A percentile compares a stretch with the other conserved stretches of the same genome.
phyloP scores from a whole-genome alignment of 768 basidiomycete genomes.

The Phlebiopsis gigantea region DNA sequence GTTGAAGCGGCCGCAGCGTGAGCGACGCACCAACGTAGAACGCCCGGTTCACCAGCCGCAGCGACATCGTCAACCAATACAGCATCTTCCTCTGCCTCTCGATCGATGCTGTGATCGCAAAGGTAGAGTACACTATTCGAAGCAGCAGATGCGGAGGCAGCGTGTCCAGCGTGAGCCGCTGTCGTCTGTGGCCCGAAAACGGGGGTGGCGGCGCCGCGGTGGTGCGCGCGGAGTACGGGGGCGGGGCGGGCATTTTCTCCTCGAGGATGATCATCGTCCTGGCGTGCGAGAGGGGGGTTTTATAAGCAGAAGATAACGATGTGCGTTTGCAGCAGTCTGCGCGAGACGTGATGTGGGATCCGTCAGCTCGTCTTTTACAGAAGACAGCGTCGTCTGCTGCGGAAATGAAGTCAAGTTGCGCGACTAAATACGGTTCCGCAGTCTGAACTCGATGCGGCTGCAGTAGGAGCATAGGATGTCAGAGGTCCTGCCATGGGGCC shows the following conservation, averaged over 20 bases:
- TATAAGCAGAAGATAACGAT: not conserved
- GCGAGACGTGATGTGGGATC: not conserved
- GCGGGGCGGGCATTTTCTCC: constrained; percentile 34
- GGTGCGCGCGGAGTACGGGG: constrained; percentile 29
- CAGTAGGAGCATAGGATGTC: no score
- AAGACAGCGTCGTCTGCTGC: not conserved
- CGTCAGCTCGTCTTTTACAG: not conserved
- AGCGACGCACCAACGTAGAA: constrained; percentile 59
- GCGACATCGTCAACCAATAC: constrained; percentile 60
- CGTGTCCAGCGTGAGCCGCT: constrained; percentile 23
- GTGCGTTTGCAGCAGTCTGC: not conserved
- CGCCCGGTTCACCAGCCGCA: constrained; percentile 60
- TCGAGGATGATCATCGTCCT: constrained; percentile 42
- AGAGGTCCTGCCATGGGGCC: no score
- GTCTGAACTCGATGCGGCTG: not conserved
- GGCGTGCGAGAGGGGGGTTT: no score
- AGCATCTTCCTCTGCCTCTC: constrained; percentile 61
- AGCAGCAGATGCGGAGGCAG: constrained; percentile 64
- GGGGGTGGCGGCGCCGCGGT: constrained; percentile 25
- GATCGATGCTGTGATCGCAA: constrained; percentile 41
- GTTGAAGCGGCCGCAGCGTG: not conserved
- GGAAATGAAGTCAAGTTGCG: not conserved
- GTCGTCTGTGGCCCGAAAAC: not conserved
- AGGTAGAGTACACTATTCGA: constrained; percentile 60
- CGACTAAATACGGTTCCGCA: not conserved